phyloP scores from a whole-genome alignment of 139 green algal species.

The Trebouxia sp. region DNA sequence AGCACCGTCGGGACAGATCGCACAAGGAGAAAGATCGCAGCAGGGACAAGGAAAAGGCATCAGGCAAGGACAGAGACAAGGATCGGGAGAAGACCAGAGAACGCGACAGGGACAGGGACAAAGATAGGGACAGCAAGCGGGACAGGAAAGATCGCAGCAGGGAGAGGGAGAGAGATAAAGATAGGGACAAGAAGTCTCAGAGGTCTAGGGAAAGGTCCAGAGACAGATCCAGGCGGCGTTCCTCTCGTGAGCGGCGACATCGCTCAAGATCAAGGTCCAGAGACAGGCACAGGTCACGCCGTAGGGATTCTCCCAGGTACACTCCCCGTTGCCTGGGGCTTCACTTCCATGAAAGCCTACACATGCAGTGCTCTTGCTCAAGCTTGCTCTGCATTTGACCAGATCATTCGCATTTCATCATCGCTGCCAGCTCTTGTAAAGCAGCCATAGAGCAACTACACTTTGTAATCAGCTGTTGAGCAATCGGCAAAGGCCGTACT shows the following conservation, averaged over 20 bases:
- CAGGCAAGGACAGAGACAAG: constrained; percentile 15
- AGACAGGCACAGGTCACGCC: constrained; percentile 4
- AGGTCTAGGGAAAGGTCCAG: constrained; percentile 16
- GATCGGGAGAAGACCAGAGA: constrained; percentile 19
- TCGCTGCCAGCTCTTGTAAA: not conserved
- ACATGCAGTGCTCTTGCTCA: no score
- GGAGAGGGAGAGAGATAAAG: constrained; percentile 12
- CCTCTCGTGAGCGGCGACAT: constrained; percentile 9
- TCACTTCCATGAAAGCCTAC: no score
- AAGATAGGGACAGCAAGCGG: constrained; percentile 2
- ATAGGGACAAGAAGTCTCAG: constrained; percentile 14
- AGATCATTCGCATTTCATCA: not conserved
- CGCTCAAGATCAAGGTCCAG: constrained; percentile 2
- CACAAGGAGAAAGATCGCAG: constrained; percentile 16
- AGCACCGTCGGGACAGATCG: not conserved
- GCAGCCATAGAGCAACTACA: not conserved
- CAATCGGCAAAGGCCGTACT: not conserved
- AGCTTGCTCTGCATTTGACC: not conserved
- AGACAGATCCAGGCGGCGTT: not conserved
- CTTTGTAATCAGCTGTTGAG: not conserved
- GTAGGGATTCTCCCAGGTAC: constrained; percentile 9
- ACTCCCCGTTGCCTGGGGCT: not conserved
- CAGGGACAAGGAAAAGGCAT: constrained; percentile 20
- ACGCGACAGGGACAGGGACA: constrained; percentile 1
- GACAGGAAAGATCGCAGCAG: constrained; percentile 27